These are phyloP conservation scores for Stephanodiscus minutulus DNA, from an alignment of 108 stramenopile genomes.

Conservation along the genomic window DNA sequence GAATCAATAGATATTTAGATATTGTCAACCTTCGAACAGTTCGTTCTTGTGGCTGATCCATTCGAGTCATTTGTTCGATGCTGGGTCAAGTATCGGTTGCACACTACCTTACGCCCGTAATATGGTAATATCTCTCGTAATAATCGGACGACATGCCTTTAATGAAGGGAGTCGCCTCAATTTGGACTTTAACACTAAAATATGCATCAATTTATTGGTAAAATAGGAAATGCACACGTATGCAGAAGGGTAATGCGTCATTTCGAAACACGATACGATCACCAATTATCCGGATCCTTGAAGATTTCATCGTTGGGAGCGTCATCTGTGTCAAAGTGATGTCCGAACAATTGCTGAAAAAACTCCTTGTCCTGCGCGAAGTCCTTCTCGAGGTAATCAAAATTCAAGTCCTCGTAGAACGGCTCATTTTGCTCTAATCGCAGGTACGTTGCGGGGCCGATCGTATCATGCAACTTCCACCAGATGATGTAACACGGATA, in stretches of 20 bases:
- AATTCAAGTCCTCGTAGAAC: conserved; percentile 45
- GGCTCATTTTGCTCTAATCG: conserved; percentile 51
- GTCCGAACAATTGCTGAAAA: conserved; percentile 53
- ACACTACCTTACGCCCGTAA: too few species aligned
- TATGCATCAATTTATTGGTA: neutral
- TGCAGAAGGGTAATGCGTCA: too few species aligned
- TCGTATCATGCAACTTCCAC: conserved; percentile 62
- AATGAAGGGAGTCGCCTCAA: neutral
- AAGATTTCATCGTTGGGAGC: conserved; percentile 47
- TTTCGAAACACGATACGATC: neutral
- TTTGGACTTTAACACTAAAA: neutral
- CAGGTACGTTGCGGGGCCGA: conserved; percentile 57
- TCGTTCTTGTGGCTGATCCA: too few species aligned
- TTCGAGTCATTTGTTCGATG: too few species aligned
- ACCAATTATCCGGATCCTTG: conserved; percentile 53
- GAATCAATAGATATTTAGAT: too few species aligned
- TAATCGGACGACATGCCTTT: too few species aligned
- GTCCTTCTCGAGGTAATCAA: conserved; percentile 29
- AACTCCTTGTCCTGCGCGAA: conserved; percentile 35
- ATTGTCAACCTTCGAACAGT: too few species aligned
- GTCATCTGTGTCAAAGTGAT: conserved; percentile 56
- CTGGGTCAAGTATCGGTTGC: too few species aligned
- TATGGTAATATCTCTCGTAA: too few species aligned
- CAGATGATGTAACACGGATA: conserved; percentile 65
- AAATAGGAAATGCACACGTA: too few species aligned